phyloP scores from a whole-genome alignment of 495 filamentous ascomycete genomes.

The Pyrenopolyporus hunteri region DNA sequence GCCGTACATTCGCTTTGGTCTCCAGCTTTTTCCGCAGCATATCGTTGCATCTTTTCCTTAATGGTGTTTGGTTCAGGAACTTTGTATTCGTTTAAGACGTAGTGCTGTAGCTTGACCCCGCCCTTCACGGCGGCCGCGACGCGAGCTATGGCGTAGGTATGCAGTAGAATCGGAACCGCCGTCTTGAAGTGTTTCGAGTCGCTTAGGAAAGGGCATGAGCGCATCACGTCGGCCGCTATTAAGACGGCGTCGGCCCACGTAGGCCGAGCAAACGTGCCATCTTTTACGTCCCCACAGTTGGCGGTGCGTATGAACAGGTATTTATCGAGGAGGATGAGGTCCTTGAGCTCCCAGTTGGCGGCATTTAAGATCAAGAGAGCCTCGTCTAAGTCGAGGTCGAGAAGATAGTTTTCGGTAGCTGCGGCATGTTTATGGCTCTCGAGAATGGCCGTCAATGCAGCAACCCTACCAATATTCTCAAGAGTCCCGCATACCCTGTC shows the following conservation, averaged over 20 bases:
- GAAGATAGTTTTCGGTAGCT: not conserved
- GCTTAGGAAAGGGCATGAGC: not conserved
- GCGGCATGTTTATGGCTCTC: not conserved
- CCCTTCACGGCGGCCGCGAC: not conserved
- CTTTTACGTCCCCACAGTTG: not conserved
- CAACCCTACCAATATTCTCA: not conserved
- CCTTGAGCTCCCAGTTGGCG: not conserved
- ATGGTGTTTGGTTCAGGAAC: not conserved
- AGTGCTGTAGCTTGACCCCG: not conserved
- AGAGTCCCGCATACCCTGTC: no score
- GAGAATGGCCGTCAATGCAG: not conserved
- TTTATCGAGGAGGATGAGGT: not conserved
- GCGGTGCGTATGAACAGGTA: not conserved
- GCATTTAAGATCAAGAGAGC: conserved; percentile 1
- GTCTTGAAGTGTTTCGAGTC: not conserved
- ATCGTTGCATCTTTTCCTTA: not conserved
- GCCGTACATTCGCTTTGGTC: no score
- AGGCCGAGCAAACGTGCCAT: not conserved
- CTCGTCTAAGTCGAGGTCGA: not conserved
- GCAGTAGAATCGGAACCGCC: not conserved
- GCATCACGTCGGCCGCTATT: conserved; percentile 1
- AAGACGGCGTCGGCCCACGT: not conserved
- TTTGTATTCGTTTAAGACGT: not conserved
- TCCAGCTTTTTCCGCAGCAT: no score
- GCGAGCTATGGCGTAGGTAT: conserved; percentile 6